Conservation (phyloP, 75 land plant species). For the Chamaecyparis obtusa region DNA sequence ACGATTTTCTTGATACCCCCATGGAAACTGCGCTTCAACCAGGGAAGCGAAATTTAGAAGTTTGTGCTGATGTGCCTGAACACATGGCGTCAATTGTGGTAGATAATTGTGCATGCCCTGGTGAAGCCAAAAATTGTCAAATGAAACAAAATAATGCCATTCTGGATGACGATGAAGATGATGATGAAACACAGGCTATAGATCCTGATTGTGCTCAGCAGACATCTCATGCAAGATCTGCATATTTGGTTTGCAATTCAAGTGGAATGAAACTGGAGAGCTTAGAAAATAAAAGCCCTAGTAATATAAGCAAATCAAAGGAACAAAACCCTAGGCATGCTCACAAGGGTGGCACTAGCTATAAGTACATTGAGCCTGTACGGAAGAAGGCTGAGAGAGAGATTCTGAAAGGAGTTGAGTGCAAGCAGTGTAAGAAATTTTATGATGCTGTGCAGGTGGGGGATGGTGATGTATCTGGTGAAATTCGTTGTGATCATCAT, state of each 20-base stretch:
- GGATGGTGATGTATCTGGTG: conserved; percentile 26
- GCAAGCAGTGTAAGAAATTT: conserved; percentile 96
- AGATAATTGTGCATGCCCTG: neutral
- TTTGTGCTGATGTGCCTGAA: conserved; percentile 6
- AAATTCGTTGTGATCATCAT: conserved; percentile 81
- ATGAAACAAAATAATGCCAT: conserved; percentile 13
- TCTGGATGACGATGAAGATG: conserved; percentile 38
- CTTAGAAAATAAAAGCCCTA: neutral
- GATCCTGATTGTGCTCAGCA: conserved; percentile 12
- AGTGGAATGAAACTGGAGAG: neutral
- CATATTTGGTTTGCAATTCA: conserved; percentile 10
- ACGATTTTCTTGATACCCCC: conserved; percentile 83
- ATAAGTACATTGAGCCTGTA: conserved; percentile 81
- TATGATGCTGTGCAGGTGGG: conserved; percentile 88
- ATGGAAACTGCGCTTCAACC: conserved; percentile 36
- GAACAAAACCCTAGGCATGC: conserved; percentile 1
- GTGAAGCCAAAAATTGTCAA: conserved; percentile 14
- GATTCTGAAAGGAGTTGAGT: conserved; percentile 75
- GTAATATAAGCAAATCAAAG: neutral
- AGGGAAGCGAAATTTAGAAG: conserved; percentile 6
- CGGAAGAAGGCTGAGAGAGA: conserved; percentile 88
- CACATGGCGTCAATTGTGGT: conserved; percentile 14
- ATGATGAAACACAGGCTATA: conserved; percentile 44
- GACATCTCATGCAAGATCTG: conserved; percentile 14
- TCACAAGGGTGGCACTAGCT: conserved; percentile 14